A percentile compares a stretch with the other conserved stretches of the same genome.
Conservation (phyloP, 257 asterid genomes). For the Solanum gandarillasii region DNA sequence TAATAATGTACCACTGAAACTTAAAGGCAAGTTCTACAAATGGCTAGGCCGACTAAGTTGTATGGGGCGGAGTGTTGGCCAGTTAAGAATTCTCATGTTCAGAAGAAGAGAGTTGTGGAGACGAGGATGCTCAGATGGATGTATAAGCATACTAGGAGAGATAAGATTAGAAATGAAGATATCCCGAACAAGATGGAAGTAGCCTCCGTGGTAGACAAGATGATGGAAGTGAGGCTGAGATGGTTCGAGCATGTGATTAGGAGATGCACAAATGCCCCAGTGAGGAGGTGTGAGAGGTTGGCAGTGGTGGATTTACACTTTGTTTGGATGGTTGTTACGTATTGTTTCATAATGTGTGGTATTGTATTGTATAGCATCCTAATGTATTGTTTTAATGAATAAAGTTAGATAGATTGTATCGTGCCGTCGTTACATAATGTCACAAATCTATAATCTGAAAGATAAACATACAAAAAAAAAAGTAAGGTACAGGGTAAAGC, state of each 20-base stretch:
- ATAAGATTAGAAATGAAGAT: background rate
- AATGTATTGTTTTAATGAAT: no score
- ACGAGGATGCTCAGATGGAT: background rate
- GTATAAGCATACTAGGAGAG: background rate
- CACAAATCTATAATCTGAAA: no score
- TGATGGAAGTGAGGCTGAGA: background rate
- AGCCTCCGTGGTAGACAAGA: background rate
- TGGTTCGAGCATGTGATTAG: background rate
- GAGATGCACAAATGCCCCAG: background rate
- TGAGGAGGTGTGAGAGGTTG: background rate
- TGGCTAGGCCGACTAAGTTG: background rate
- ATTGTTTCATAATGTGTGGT: no score
- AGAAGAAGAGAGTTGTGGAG: background rate
- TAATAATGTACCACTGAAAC: background rate
- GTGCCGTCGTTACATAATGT: no score
- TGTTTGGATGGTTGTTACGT: no score
- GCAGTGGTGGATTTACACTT: background rate
- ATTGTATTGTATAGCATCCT: no score
- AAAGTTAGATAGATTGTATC: no score
- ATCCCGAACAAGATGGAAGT: background rate
- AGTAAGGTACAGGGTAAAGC: no score
- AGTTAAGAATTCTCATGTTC: background rate
- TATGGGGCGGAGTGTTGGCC: background rate
- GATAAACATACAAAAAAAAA: no score
- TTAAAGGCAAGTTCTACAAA: background rate